phyloP scores from a whole-genome alignment of 352 stramenopile species.

The Peronospora tabacina region DNA sequence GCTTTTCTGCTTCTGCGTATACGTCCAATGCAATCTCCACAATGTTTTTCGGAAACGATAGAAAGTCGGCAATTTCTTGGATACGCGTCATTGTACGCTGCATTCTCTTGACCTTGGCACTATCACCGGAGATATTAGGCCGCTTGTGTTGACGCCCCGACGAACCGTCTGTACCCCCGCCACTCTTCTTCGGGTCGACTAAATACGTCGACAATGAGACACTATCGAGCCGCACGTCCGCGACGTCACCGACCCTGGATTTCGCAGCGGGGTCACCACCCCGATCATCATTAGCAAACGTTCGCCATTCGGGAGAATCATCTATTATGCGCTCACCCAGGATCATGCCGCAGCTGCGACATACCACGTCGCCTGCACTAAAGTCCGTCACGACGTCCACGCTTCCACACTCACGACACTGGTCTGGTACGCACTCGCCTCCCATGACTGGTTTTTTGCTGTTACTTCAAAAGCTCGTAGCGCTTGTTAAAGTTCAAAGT shows the following conservation, averaged over 20 bases:
- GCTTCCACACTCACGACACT: constrained; percentile 63
- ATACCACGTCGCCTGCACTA: constrained; percentile 74
- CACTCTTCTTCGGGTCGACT: constrained; percentile 44
- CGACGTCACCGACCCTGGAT: constrained; percentile 68
- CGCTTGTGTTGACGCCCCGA: constrained; percentile 37
- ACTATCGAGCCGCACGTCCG: constrained; percentile 52
- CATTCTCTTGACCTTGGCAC: constrained; percentile 53
- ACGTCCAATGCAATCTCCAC: constrained; percentile 65
- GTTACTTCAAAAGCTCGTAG: constrained; percentile 1
- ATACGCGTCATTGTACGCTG: constrained; percentile 60
- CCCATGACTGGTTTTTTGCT: constrained; percentile 31
- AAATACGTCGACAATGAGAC: constrained; percentile 63
- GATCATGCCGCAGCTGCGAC: constrained; percentile 73
- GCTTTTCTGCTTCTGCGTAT: constrained; percentile 59
- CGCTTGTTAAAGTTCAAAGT: not conserved
- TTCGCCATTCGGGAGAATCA: constrained; percentile 82
- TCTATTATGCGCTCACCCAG: constrained; percentile 84
- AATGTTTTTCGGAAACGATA: constrained; percentile 65
- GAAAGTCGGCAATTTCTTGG: constrained; percentile 52
- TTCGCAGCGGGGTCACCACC: constrained; percentile 67
- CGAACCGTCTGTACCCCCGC: constrained; percentile 18
- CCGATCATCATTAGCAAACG: constrained; percentile 84
- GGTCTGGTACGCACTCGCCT: constrained; percentile 54
- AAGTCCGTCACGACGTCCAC: constrained; percentile 75
- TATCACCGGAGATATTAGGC: constrained; percentile 53